Evolutionary conservation across 306 rosid genomes (phyloP).

Genomic region (Rubus idaeus): DNA sequence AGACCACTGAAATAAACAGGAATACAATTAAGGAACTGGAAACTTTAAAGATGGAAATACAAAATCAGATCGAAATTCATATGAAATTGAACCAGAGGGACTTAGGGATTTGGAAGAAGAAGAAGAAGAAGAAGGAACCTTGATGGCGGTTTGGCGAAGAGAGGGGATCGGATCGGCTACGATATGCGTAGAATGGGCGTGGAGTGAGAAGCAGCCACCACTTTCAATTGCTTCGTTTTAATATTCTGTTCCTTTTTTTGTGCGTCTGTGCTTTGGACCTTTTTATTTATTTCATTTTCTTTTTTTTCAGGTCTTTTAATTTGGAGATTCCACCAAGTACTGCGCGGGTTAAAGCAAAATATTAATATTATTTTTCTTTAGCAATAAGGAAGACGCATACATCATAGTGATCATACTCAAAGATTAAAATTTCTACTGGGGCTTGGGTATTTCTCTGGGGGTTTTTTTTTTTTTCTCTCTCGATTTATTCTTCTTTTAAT

Average conservation of each 20-base stretch:
- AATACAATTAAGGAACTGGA: neutral
- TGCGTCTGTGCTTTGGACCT: neutral
- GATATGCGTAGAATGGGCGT: neutral
- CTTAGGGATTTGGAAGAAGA: neutral
- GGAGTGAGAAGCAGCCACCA: constrained; percentile 6
- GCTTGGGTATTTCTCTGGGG: no score
- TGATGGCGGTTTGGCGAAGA: neutral
- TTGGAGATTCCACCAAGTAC: constrained; percentile 1
- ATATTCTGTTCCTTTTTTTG: neutral
- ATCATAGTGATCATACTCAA: no score
- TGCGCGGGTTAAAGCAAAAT: neutral
- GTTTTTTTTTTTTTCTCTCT: no score
- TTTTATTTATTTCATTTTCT: neutral
- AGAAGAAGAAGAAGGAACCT: constrained; percentile 10
- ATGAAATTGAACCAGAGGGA: neutral
- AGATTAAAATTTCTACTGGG: no score
- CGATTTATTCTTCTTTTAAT: no score
- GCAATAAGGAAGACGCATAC: no score
- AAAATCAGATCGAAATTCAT: constrained; percentile 1
- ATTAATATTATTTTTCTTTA: no score
- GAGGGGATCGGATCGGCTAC: constrained; percentile 22
- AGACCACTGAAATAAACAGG: neutral
- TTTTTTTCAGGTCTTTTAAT: neutral
- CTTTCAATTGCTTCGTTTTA: constrained; percentile 14
- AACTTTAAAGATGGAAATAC: neutral